Evolutionary conservation across 169 alveolate genomes (phyloP).

Genomic region (Theileria annulata): DNA sequence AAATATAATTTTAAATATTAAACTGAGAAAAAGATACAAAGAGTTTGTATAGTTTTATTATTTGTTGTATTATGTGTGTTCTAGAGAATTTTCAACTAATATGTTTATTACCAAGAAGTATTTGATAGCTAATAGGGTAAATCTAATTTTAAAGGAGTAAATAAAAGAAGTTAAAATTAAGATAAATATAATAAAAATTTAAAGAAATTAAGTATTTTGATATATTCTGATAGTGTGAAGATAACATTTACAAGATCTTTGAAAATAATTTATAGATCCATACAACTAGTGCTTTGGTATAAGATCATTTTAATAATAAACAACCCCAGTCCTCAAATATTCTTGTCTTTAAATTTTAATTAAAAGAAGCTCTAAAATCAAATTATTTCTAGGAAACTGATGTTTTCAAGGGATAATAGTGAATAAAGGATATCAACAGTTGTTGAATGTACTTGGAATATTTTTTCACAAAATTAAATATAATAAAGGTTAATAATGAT

Average conservation of each 20-base stretch:
- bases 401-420: background rate
- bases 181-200: background rate
- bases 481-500: background rate
- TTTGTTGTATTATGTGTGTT: too few relatives aligned
- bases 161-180: too few relatives aligned
- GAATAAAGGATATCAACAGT: background rate
- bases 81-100: too few relatives aligned
- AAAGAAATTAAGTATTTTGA: background rate
- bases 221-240: background rate
- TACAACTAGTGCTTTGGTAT: background rate
- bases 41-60: background rate
- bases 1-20: too few relatives aligned
- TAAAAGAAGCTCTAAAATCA: too few relatives aligned
- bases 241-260: background rate
- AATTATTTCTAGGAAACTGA: background rate
- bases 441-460: too few relatives aligned
- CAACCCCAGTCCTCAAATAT: background rate
- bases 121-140: background rate
- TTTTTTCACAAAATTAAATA: background rate
- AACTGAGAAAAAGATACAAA: too few relatives aligned
- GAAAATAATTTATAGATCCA: background rate
- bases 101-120: too few relatives aligned
- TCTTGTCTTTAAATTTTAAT: too few relatives aligned
- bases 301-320: background rate
- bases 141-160: too few relatives aligned